Evolutionary conservation across 2,329 filamentous ascomycete species (phyloP).

Genomic region (Coniella vitis): DNA sequence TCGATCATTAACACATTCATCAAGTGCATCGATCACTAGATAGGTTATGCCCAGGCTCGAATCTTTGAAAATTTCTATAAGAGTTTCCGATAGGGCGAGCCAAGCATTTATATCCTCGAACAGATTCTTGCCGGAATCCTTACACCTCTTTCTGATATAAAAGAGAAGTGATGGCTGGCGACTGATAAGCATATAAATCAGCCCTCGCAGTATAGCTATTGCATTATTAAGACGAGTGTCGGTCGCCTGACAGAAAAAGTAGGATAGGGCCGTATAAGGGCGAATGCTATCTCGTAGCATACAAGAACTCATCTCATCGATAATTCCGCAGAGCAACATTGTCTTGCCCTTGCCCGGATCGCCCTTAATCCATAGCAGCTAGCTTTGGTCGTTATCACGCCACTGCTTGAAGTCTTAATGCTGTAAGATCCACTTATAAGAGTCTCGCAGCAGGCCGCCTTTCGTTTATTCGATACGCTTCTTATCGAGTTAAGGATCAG

Average conservation of each 20-base stretch:
- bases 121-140: conserved; percentile 22
- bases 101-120: conserved; percentile 35
- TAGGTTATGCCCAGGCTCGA: conserved; percentile 23
- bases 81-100: conserved; percentile 30
- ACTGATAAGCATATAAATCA: conserved; percentile 33
- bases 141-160: conserved; percentile 28
- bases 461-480: conserved; percentile 19
- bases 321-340: conserved; percentile 26
- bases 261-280: conserved; percentile 16
- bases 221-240: conserved; percentile 31
- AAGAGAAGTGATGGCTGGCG: conserved; percentile 27
- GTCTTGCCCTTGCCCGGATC: conserved; percentile 31
- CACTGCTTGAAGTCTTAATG: conserved; percentile 23
- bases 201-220: conserved; percentile 33
- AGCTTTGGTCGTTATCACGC: conserved; percentile 17
- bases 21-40: conserved; percentile 40
- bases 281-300: neutral
- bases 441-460: conserved; percentile 21
- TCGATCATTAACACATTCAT: conserved; percentile 37
- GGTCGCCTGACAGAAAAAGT: conserved; percentile 38
- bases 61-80: conserved; percentile 33
- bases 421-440: conserved; percentile 28
- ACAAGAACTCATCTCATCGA: conserved; percentile 21
- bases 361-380: conserved; percentile 28
- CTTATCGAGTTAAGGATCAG: conserved; percentile 19